Conservation (phyloP, 768 basidiomycete genomes). For the Suillus subluteus region DNA sequence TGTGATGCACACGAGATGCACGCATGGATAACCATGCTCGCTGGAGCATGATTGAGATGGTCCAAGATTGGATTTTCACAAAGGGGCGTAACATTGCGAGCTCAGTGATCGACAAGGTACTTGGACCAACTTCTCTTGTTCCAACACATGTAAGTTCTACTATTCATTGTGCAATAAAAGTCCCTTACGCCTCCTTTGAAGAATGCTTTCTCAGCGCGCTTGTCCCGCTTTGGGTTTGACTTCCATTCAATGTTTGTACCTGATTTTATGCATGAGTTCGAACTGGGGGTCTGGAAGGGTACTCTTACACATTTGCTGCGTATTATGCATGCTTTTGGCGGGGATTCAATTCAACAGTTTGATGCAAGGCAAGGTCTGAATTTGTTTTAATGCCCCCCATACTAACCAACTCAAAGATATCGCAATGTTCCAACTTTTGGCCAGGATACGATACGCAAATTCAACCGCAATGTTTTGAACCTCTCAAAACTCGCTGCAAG, state of each 20-base stretch:
- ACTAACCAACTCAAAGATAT: slow-evolving; percentile 13
- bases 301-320: slow-evolving; percentile 39
- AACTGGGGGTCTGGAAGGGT: slow-evolving; percentile 40
- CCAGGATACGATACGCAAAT: slow-evolving; percentile 7
- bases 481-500: slow-evolving; percentile 13
- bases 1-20: neutral
- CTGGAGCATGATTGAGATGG: slow-evolving; percentile 10
- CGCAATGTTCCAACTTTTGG: slow-evolving; percentile 19
- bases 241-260: slow-evolving; percentile 29
- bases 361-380: neutral
- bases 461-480: slow-evolving; percentile 21
- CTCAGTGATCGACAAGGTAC: neutral
- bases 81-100: slow-evolving; percentile 7
- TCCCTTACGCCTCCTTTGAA: slow-evolving; percentile 26
- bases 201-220: slow-evolving; percentile 27
- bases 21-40: slow-evolving; percentile 10
- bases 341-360: neutral
- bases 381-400: neutral
- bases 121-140: slow-evolving; percentile 9
- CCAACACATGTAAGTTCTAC: neutral
- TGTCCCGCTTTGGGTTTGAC: slow-evolving; percentile 24
- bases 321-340: slow-evolving; percentile 28
- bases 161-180: neutral
- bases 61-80: slow-evolving; percentile 12
- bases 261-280: slow-evolving; percentile 43